These are phyloP conservation scores for Neonectria punicea DNA, from an alignment of 2,329 filamentous ascomycete species.

Conservation along the genomic window DNA sequence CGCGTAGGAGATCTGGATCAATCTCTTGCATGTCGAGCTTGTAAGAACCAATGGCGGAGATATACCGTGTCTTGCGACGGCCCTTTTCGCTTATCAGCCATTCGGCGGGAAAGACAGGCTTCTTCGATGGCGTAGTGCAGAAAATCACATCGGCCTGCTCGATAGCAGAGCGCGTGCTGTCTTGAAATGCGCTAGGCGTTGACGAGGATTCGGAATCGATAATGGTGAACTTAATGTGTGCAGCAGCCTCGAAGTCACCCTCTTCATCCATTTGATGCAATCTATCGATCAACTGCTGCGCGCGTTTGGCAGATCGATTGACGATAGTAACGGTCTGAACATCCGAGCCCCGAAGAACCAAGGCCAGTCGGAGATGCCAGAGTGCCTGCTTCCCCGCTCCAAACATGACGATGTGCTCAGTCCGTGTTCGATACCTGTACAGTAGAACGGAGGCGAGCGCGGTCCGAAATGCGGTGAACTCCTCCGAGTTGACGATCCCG, in stretches of 20 bases:
- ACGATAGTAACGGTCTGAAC: constrained; percentile 43
- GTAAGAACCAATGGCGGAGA: neutral
- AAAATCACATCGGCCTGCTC: neutral
- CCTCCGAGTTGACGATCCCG: neutral
- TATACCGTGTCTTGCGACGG: neutral
- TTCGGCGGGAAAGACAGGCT: neutral
- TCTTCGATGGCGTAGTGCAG: neutral
- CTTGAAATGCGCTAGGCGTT: neutral
- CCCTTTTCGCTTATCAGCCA: neutral
- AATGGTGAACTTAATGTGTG: neutral
- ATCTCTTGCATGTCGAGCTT: neutral
- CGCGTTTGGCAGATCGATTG: constrained; percentile 37
- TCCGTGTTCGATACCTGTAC: constrained; percentile 53
- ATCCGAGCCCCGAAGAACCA: constrained; percentile 57
- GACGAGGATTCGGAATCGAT: neutral
- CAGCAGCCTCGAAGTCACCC: neutral
- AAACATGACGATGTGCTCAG: constrained; percentile 69
- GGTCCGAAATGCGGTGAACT: constrained; percentile 72
- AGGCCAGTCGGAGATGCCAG: constrained; percentile 75
- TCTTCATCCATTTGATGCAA: neutral
- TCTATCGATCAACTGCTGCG: constrained; percentile 9
- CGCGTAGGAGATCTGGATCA: neutral
- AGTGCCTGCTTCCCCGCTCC: constrained; percentile 77
- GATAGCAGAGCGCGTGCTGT: neutral
- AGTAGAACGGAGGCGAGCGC: constrained; percentile 70